phyloP scores from a whole-genome alignment of 78 protist species.

The Paulinella micropora region DNA sequence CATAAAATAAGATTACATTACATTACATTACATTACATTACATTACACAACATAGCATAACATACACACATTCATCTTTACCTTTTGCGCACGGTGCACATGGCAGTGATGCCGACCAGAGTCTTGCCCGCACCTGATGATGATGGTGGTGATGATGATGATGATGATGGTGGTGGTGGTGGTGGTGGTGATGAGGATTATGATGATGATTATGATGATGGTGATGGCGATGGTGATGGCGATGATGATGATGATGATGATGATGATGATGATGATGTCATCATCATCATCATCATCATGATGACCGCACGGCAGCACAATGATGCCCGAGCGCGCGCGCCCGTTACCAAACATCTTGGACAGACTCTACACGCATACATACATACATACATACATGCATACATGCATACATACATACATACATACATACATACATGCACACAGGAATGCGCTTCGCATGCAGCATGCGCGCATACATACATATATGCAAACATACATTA shows the following conservation, averaged over 20 bases:
- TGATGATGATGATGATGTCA: slow-evolving; percentile 63
- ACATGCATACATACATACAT: not conserved
- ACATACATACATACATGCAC: not conserved
- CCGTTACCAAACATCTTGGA: slow-evolving; percentile 77
- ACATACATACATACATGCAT: not conserved
- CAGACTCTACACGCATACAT: slow-evolving; percentile 19
- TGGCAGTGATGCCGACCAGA: slow-evolving; percentile 84
- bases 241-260: no score
- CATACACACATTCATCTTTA: no score
- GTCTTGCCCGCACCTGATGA: slow-evolving; percentile 88
- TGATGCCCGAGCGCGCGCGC: slow-evolving; percentile 91
- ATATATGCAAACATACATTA: not conserved
- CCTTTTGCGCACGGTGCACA: slow-evolving; percentile 40
- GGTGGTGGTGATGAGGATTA: no score
- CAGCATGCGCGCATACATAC: not conserved
- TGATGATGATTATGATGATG: no score
- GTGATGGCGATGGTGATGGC: no score
- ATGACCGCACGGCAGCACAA: slow-evolving; percentile 96
- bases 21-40: no score
- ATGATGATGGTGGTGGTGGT: no score
- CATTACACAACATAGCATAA: no score
- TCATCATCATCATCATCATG: slow-evolving; percentile 92
- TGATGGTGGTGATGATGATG: no score
- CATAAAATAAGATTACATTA: no score
- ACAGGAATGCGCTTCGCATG: not conserved